Evolutionary conservation across 805 yeast genomes (phyloP).

Genomic region (Kodamaea neixiangensis): DNA sequence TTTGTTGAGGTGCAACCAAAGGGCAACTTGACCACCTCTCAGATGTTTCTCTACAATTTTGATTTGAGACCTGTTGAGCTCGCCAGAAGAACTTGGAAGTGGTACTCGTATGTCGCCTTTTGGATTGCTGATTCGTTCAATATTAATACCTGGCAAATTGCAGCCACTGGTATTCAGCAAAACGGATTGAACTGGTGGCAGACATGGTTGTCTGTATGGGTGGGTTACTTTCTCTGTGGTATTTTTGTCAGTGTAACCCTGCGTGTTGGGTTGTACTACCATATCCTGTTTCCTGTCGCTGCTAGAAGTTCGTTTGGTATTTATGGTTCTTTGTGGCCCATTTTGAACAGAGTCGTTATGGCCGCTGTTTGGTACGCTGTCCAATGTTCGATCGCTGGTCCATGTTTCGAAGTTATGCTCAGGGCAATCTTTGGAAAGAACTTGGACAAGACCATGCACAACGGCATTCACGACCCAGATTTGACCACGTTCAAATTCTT

Average conservation of each 20-base stretch:
- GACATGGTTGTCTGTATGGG: constrained; percentile 85
- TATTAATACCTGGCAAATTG: constrained; percentile 89
- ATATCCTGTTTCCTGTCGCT: constrained; percentile 82
- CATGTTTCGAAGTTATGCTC: constrained; percentile 76
- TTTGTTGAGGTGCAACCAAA: constrained; percentile 34
- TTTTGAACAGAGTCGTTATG: constrained; percentile 85
- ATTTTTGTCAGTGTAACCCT: constrained; percentile 69
- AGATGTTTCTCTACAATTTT: constrained; percentile 67
- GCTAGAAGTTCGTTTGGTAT: constrained; percentile 84
- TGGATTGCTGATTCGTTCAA: constrained; percentile 93
- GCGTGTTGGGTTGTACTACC: constrained; percentile 78
- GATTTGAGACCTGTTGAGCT: constrained; percentile 81
- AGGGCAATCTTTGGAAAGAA: constrained; percentile 68
- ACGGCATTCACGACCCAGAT: constrained; percentile 58
- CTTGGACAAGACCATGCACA: constrained; percentile 60
- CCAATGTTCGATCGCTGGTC: constrained; percentile 82
- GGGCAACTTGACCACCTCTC: constrained; percentile 51
- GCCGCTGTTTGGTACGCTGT: constrained; percentile 87
- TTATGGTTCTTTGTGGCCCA: constrained; percentile 87
- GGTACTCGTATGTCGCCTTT: constrained; percentile 77
- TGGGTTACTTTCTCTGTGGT: constrained; percentile 75
- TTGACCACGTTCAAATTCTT: constrained; percentile 74
- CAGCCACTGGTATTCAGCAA: constrained; percentile 73
- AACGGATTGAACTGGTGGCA: constrained; percentile 90
- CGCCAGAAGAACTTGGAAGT: constrained; percentile 77